phyloP scores from a whole-genome alignment of 257 asterid genomes.

The Anisodus tanguticus region DNA sequence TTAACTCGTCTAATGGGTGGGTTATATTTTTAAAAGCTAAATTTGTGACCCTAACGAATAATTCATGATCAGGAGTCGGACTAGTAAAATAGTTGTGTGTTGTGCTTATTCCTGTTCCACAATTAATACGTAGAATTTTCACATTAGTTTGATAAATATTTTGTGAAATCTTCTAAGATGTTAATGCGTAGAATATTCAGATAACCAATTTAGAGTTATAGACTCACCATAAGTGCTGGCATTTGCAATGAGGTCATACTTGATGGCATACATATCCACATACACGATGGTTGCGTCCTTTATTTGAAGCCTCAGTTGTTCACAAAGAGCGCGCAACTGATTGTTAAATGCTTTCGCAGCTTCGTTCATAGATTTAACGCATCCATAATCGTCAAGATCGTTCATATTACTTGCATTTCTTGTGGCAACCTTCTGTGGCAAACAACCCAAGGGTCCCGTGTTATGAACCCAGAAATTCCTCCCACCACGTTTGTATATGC shows the following conservation, averaged over 20 bases:
- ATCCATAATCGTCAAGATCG: slow-evolving; percentile 49
- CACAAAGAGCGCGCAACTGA: slow-evolving; percentile 35
- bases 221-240: slow-evolving; percentile 24
- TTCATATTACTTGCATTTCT: neutral
- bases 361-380: slow-evolving; percentile 42
- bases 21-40: neutral
- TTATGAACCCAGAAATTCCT: slow-evolving; percentile 59
- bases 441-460: slow-evolving; percentile 62
- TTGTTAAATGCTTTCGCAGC: slow-evolving; percentile 48
- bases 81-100: neutral
- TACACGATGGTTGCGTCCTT: slow-evolving; percentile 34
- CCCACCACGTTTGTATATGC: slow-evolving; percentile 48
- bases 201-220: neutral
- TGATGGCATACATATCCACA: slow-evolving; percentile 32
- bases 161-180: no score
- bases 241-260: slow-evolving; percentile 28
- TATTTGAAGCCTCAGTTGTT: slow-evolving; percentile 42
- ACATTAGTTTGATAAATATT: no score
- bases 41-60: neutral
- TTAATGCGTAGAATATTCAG: neutral
- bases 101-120: neutral
- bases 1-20: neutral
- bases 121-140: no score
- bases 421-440: slow-evolving; percentile 46
- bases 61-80: neutral